Base-by-base conservation (phyloP, 1,284 basidiomycete species). In the Microbotryum silenes-acaulis region DNA sequence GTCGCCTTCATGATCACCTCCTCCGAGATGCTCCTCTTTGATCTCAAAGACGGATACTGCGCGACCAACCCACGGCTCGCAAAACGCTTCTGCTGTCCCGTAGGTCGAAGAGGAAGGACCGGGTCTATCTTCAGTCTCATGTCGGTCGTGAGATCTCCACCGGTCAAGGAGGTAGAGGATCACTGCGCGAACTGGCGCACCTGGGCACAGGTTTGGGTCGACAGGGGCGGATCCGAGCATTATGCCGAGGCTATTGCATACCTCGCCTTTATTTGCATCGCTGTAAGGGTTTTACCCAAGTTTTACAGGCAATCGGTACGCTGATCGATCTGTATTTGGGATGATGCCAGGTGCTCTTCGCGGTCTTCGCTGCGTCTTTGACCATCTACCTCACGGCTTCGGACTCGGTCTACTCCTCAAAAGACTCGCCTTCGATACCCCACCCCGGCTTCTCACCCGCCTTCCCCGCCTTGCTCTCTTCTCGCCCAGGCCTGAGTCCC, bases 1-100 rank as follows among this genome's bases (percentile, higher is more conserved):
- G 79, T 89, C 45, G 94, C 94, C 0, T 97, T 91, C 74, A 76
- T 88, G 57, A 88, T 98, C 69, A 84, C 94, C 47, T 84, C 89
- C 33, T 81, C 83, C 60, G 94, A 98, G 73, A 88, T 90, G 74
- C 86, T 85, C 80, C 78, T 97, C n/a, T 97, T 97, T 72, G 91
- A 96, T 74, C 75, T 88, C 67, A 97, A 97, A 76, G 89, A 91
- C 59, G 94, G 94, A 0, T 91, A 88, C 74, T 97, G 93, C 75
- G 16, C 47, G 20, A 25, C 14, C 6, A 51, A 51, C n/a, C 42
- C 45, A 8, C 86, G 82, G 76, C 85, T 82, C 60, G 84, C 91
- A 1, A 86, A 83, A 71, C 80, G 85, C 3, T 90, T 91, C 75
- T 97, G 92, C 74, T 94, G 91, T 73, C 81, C 81, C 18, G 58